Evolutionary conservation across 495 filamentous ascomycete genomes (phyloP).

Genomic region (Venustampulla echinocandica): DNA sequence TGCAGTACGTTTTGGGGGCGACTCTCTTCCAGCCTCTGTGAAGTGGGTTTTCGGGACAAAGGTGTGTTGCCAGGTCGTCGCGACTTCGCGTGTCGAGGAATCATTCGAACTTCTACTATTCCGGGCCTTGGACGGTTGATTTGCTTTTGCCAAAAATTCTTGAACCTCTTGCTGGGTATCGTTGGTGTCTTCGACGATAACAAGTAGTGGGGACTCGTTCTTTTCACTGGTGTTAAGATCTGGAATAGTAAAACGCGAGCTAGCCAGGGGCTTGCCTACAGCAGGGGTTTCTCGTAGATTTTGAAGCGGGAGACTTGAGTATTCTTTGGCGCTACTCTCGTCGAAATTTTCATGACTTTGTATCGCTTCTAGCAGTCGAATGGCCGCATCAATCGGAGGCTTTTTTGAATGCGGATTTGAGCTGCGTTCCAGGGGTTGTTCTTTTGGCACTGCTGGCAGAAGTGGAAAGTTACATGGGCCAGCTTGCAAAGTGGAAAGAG

Average conservation of each 20-base stretch:
- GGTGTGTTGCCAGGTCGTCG: not conserved
- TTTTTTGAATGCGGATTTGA: not conserved
- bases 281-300: not conserved
- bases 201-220: not conserved
- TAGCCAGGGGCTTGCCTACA: not conserved
- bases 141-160: not conserved
- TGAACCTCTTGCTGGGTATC: not conserved
- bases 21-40: not conserved
- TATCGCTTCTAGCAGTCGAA: not conserved
- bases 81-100: not conserved
- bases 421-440: not conserved
- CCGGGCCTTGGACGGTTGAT: not conserved
- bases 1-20: not conserved
- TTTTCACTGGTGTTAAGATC: not conserved
- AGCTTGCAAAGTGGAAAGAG: too few relatives aligned
- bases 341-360: not conserved
- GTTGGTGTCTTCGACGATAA: not conserved
- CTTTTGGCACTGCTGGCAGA: too few relatives aligned
- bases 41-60: not conserved
- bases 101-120: not conserved
- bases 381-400: not conserved
- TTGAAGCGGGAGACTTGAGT: not conserved
- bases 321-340: not conserved
- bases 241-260: not conserved
- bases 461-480: too few relatives aligned